These are phyloP conservation scores for Quercus wislizeni DNA, from an alignment of 306 rosid species.

Conservation along the genomic window DNA sequence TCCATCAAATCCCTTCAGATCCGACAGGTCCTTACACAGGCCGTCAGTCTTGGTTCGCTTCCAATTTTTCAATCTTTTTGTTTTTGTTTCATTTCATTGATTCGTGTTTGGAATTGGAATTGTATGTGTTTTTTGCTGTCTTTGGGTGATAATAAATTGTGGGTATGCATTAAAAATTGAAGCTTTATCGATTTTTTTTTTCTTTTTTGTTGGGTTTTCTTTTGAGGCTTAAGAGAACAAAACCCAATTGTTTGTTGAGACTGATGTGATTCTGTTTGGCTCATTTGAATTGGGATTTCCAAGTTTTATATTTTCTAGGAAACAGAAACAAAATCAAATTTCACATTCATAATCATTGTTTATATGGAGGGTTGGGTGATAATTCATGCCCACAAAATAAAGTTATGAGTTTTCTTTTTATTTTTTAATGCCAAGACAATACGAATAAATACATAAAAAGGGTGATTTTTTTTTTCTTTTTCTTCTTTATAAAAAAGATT, in stretches of 20 bases:
- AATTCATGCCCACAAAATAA: too few species aligned
- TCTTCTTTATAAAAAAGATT: too few species aligned
- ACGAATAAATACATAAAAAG: too few species aligned
- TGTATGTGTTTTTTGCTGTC: neutral
- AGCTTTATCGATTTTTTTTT: neutral
- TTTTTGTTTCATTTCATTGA: neutral
- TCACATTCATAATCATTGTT: too few species aligned
- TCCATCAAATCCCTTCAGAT: slow-evolving; percentile 84
- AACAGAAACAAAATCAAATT: too few species aligned
- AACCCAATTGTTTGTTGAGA: neutral
- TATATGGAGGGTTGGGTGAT: too few species aligned
- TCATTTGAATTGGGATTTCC: neutral
- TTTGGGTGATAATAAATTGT: neutral
- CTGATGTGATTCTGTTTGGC: neutral
- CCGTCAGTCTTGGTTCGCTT: slow-evolving; percentile 71
- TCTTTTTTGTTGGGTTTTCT: neutral
- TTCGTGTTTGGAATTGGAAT: neutral
- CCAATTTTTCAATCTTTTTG: neutral
- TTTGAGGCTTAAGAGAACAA: neutral
- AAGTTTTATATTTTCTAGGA: neutral
- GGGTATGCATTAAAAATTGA: neutral
- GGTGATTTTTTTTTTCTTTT: too few species aligned
- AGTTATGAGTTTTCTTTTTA: too few species aligned
- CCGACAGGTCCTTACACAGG: slow-evolving; percentile 80
- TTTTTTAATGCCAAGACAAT: too few species aligned